Conservation (phyloP, 1,284 basidiomycete species). For the Rhodotorula mucilaginosa region DNA sequence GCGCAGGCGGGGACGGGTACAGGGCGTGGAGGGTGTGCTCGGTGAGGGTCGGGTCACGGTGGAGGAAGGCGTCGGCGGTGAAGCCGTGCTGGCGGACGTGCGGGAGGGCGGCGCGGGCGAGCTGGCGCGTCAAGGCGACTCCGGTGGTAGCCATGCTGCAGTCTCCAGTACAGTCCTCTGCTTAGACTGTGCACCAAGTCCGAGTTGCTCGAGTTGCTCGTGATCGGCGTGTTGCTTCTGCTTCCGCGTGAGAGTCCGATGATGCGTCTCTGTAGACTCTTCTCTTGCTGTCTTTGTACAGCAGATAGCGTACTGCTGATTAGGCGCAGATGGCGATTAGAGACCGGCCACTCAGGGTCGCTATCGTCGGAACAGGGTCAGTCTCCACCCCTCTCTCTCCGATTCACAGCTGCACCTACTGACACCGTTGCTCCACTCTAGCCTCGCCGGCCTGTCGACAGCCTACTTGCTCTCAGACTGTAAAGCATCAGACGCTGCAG, state of each 20-base stretch:
- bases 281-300: no score
- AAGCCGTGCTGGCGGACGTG: constrained; percentile 31
- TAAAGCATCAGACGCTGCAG: constrained; percentile 43
- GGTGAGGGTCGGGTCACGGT: constrained; percentile 2
- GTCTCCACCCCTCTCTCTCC: background rate
- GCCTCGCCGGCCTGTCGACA: constrained; percentile 65
- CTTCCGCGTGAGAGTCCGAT: background rate
- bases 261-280: no score
- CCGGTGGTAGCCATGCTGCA: background rate
- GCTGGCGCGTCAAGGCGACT: constrained; percentile 1
- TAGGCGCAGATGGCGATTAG: background rate
- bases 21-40: constrained; percentile 28
- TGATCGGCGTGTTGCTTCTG: background rate
- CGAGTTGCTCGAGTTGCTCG: no score
- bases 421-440: no score
- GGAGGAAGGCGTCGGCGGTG: constrained; percentile 23
- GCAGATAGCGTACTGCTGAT: no score
- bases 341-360: constrained; percentile 13
- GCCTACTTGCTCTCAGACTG: constrained; percentile 59
- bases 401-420: background rate
- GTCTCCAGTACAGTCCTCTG: no score
- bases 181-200: no score
- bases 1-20: constrained; percentile 32
- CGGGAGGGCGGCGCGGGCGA: constrained; percentile 30
- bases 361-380: constrained; percentile 36